Conservation (phyloP, 1,284 basidiomycete genomes). For the Volvariella surrecta region DNA sequence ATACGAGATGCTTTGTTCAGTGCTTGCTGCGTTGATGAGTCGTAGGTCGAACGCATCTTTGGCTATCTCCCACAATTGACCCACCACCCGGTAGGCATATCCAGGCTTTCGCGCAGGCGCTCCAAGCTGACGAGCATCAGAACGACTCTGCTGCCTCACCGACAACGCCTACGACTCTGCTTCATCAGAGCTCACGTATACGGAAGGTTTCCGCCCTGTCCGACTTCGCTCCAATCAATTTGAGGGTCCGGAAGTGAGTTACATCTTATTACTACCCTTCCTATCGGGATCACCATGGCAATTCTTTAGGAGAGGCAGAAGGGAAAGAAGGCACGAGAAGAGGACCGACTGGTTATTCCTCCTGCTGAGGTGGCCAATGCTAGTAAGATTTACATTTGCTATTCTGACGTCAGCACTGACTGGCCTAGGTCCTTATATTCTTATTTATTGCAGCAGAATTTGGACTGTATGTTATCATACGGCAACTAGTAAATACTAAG, state of each 20-base stretch:
- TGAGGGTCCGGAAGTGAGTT: slow-evolving; percentile 62
- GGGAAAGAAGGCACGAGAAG: slow-evolving; percentile 35
- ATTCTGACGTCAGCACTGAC: not conserved
- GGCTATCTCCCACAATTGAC: not conserved
- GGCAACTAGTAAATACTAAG: slow-evolving; percentile 90
- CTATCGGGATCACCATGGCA: not conserved
- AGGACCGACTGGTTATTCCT: slow-evolving; percentile 76
- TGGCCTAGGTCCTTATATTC: slow-evolving; percentile 69
- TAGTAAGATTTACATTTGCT: slow-evolving; percentile 42
- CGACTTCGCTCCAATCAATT: slow-evolving; percentile 89
- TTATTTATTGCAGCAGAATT: slow-evolving; percentile 84
- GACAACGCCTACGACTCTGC: slow-evolving; percentile 20
- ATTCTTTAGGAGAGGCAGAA: slow-evolving; percentile 37
- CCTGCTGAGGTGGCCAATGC: slow-evolving; percentile 80
- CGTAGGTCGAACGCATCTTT: slow-evolving; percentile 36
- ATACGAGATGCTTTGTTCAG: slow-evolving; percentile 15
- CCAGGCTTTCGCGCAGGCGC: slow-evolving; percentile 59
- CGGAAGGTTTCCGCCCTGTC: slow-evolving; percentile 82
- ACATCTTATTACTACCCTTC: slow-evolving; percentile 1
- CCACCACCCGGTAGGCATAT: slow-evolving; percentile 54
- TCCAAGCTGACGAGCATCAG: slow-evolving; percentile 48
- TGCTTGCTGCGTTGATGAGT: slow-evolving; percentile 62
- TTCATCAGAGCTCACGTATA: slow-evolving; percentile 28
- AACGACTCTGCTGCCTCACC: slow-evolving; percentile 25
- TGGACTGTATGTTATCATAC: slow-evolving; percentile 75